Evolutionary conservation across 2,329 filamentous ascomycete species (phyloP).

Genomic region (Trichoderma oligosporum): DNA sequence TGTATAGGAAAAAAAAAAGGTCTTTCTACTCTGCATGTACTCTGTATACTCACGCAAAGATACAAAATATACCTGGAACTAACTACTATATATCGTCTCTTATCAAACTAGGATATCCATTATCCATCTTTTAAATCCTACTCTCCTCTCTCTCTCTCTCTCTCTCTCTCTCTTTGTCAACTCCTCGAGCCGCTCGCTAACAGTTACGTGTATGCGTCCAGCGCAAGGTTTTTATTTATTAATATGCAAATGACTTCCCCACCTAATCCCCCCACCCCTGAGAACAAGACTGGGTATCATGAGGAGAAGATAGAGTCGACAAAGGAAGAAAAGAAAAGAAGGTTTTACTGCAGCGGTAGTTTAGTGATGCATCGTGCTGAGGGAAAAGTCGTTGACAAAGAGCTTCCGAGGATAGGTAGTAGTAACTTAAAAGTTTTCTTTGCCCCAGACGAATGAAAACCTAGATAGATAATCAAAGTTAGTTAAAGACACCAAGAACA

Average conservation of each 20-base stretch:
- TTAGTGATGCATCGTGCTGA: too few species aligned
- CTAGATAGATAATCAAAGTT: slow-evolving; percentile 30
- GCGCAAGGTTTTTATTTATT: not conserved
- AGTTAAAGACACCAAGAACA: slow-evolving; percentile 20
- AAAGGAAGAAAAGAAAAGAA: not conserved
- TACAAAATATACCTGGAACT: not conserved
- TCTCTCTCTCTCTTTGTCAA: not conserved
- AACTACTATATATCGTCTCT: slow-evolving; percentile 1
- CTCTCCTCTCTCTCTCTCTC: not conserved
- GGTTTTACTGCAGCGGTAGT: too few species aligned
- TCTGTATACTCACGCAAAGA: not conserved
- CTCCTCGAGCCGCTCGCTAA: slow-evolving; percentile 6
- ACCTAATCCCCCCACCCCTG: slow-evolving; percentile 1
- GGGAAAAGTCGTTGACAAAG: not conserved
- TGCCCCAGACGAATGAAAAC: slow-evolving; percentile 65
- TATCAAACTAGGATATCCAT: not conserved
- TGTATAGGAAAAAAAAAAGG: not conserved
- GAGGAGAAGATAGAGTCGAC: not conserved
- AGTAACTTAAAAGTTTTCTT: slow-evolving; percentile 59
- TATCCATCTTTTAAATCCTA: not conserved
- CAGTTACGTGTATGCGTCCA: slow-evolving; percentile 10
- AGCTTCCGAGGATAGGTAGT: not conserved
- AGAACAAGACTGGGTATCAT: slow-evolving; percentile 7
- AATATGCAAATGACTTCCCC: not conserved
- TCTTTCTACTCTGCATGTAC: not conserved